phyloP scores from a whole-genome alignment of 73 alveolate species.

The Symbiodinium pilosum region DNA sequence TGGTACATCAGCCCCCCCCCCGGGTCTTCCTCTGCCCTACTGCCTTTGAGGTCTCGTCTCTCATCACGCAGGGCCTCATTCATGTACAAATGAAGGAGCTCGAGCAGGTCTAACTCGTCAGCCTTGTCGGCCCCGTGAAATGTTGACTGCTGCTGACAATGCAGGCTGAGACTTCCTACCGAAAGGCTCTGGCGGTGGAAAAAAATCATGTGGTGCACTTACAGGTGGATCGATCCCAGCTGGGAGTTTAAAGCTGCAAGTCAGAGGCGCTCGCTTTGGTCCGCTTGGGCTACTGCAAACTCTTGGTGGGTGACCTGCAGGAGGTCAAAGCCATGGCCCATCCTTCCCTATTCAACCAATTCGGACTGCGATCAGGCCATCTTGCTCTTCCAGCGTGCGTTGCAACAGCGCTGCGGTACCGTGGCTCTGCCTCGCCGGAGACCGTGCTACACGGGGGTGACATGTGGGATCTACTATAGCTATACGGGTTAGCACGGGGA shows the following conservation, averaged over 20 bases:
- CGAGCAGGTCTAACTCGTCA: slow-evolving; percentile 25
- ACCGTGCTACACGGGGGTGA: neutral
- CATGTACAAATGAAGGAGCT: slow-evolving; percentile 50
- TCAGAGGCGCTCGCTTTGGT: slow-evolving; percentile 67
- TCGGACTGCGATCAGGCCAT: slow-evolving; percentile 10
- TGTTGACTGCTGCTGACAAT: neutral
- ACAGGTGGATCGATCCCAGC: neutral
- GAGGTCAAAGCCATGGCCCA: slow-evolving; percentile 25
- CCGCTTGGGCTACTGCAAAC: slow-evolving; percentile 91
- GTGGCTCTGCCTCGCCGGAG: slow-evolving; percentile 68
- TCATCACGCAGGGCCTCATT: slow-evolving; percentile 75
- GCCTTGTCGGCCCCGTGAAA: neutral
- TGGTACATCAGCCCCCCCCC: too few species aligned
- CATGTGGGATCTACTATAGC: too few species aligned
- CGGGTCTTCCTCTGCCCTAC: neutral
- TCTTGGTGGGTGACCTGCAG: slow-evolving; percentile 31
- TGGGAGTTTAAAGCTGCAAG: neutral
- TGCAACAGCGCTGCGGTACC: slow-evolving; percentile 90
- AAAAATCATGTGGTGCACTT: slow-evolving; percentile 62
- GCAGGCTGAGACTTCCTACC: slow-evolving; percentile 67
- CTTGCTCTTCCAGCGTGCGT: slow-evolving; percentile 56
- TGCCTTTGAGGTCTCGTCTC: slow-evolving; percentile 33
- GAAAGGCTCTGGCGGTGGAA: slow-evolving; percentile 53
- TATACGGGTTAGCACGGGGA: too few species aligned
- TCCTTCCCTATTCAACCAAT: neutral